These are phyloP conservation scores for Talaromyces funiculosus DNA, from an alignment of 2,329 filamentous ascomycete species.

Conservation along the genomic window DNA sequence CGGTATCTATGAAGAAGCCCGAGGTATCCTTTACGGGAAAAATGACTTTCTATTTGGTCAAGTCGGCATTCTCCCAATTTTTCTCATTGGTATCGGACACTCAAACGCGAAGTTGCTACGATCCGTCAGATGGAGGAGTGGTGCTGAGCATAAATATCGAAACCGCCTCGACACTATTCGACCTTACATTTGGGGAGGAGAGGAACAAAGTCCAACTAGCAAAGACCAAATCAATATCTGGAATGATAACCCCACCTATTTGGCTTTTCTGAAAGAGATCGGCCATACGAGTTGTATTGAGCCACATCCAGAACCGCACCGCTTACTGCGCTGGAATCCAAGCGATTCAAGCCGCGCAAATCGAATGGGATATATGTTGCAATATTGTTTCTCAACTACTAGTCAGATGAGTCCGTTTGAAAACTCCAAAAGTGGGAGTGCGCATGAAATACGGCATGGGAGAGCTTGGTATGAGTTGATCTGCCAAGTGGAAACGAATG, in stretches of 20 bases:
- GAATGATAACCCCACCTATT: neutral
- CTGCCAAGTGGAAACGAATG: neutral
- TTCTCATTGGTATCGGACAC: conserved; percentile 5
- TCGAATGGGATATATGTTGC: neutral
- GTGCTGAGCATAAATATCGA: neutral
- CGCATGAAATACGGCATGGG: neutral
- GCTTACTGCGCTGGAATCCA: neutral
- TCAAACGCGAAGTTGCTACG: neutral
- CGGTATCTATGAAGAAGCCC: conserved; percentile 9
- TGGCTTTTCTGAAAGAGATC: neutral
- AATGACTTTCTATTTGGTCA: neutral
- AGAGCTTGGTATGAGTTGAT: neutral
- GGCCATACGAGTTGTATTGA: neutral
- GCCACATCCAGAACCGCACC: neutral
- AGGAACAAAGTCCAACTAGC: neutral
- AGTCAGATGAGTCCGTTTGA: neutral
- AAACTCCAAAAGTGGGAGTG: neutral
- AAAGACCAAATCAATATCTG: neutral
- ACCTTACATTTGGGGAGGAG: neutral
- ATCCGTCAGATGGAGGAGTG: neutral
- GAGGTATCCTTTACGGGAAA: conserved; percentile 1
- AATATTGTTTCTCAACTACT: neutral
- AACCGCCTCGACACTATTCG: neutral
- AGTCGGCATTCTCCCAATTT: neutral
- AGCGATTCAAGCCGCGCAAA: neutral